Evolutionary conservation across 192 early-diverging fungal species (phyloP).

Genomic region (Allomyces arbusculus): DNA sequence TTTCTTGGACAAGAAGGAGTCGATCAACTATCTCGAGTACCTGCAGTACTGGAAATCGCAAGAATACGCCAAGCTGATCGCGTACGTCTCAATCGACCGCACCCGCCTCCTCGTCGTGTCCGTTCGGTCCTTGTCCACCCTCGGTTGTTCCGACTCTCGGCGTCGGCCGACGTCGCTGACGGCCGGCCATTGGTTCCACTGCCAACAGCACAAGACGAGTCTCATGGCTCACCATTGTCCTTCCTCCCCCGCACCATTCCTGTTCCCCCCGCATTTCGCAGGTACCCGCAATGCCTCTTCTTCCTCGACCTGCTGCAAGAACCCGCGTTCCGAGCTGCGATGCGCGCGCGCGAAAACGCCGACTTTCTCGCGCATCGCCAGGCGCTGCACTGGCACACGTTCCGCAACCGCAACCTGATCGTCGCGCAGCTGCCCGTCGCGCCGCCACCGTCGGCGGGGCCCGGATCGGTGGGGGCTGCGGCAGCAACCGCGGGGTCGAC

Average conservation of each 20-base stretch:
- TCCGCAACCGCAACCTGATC: not conserved
- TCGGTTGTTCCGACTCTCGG: not conserved
- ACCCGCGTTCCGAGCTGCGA: constrained; percentile 51
- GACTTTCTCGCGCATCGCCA: not conserved
- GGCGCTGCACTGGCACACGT: not conserved
- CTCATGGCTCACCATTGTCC: not conserved
- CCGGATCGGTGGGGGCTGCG: too few relatives aligned
- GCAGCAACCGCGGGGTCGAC: too few relatives aligned
- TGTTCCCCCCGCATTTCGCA: constrained; percentile 8
- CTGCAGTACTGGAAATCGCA: constrained; percentile 75
- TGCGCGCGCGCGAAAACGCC: constrained; percentile 34
- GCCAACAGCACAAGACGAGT: too few relatives aligned
- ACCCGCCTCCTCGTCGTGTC: too few relatives aligned
- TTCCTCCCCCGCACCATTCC: not conserved
- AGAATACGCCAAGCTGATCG: constrained; percentile 75
- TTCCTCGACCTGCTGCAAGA: constrained; percentile 75
- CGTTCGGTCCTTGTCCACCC: not conserved
- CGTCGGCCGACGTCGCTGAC: too few relatives aligned
- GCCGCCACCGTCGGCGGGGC: too few relatives aligned
- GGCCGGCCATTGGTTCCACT: too few relatives aligned
- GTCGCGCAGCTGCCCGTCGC: too few relatives aligned
- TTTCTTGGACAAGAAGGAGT: constrained; percentile 16
- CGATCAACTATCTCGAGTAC: constrained; percentile 78
- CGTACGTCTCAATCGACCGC: constrained; percentile 20
- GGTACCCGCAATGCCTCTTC: constrained; percentile 69